These are phyloP conservation scores for Aspergillus nanangensis DNA, from an alignment of 495 filamentous ascomycete genomes.

Conservation along the genomic window DNA sequence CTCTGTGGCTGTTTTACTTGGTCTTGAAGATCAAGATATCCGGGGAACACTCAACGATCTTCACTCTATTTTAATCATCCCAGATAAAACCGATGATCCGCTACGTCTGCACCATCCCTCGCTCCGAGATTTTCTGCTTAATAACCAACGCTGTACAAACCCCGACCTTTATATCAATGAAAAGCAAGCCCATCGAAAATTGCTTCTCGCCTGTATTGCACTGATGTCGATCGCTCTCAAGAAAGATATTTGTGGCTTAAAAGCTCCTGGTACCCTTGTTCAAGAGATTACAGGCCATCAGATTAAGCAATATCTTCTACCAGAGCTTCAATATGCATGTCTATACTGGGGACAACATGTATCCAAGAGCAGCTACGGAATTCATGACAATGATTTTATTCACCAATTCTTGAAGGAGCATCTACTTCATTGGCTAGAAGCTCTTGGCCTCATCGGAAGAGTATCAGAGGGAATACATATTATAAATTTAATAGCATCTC, in stretches of 20 bases:
- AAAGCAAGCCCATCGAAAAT: neutral
- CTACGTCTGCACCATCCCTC: neutral
- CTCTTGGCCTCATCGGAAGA: slow-evolving; percentile 27
- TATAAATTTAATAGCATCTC: slow-evolving; percentile 3
- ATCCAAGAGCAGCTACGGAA: neutral
- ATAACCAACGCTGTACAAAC: too few relatives aligned
- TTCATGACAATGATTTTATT: neutral
- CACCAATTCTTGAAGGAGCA: slow-evolving; percentile 35
- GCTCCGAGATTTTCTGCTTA: neutral
- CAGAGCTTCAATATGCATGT: slow-evolving; percentile 34
- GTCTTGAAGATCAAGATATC: too few relatives aligned
- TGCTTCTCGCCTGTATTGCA: neutral
- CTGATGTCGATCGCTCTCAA: neutral
- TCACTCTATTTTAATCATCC: too few relatives aligned
- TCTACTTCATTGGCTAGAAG: slow-evolving; percentile 43
- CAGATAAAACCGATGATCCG: neutral
- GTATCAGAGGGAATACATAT: neutral
- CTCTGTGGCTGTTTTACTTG: too few relatives aligned
- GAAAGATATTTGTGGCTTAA: slow-evolving; percentile 32
- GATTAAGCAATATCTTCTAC: slow-evolving; percentile 19
- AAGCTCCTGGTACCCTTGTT: slow-evolving; percentile 13
- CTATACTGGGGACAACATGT: slow-evolving; percentile 43
- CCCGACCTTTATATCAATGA: neutral
- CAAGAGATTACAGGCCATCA: slow-evolving; percentile 16
- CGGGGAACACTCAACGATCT: too few relatives aligned